phyloP scores from a whole-genome alignment of 176 grass and related monocot genomes.

The Bothriochloa decipiens region DNA sequence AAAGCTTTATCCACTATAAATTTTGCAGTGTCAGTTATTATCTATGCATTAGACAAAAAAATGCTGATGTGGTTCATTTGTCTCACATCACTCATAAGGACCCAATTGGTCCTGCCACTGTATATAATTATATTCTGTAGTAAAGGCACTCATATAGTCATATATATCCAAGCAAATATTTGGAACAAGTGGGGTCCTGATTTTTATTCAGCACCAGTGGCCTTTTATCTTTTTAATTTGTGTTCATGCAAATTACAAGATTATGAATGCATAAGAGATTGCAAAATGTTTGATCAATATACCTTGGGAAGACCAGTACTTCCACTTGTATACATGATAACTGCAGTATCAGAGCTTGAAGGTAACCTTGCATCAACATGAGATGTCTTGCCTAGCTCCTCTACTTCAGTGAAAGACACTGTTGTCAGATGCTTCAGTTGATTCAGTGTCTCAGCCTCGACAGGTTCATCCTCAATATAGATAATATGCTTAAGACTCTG shows the following conservation, averaged over 20 bases:
- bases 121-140: not conserved
- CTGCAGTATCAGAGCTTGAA: constrained; percentile 69
- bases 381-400: constrained; percentile 66
- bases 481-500: constrained; percentile 67
- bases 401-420: constrained; percentile 68
- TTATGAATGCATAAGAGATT: constrained; percentile 1
- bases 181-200: not conserved
- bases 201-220: too few species aligned
- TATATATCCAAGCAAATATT: not conserved
- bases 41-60: not conserved
- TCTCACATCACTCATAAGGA: not conserved
- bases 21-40: not conserved
- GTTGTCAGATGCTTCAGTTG: constrained; percentile 56
- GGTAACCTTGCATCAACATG: constrained; percentile 60
- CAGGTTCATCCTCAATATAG: constrained; percentile 89
- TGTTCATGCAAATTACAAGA: not conserved
- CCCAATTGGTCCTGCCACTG: not conserved
- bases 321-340: constrained; percentile 95
- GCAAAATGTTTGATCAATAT: constrained; percentile 28
- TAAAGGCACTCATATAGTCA: not conserved
- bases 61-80: not conserved
- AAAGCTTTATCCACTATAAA: not conserved
- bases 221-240: not conserved
- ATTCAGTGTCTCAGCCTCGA: constrained; percentile 53
- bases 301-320: constrained; percentile 94